Evolutionary conservation across 352 stramenopile species (phyloP), one percentile per base, ranked within the genome.

Genomic region (Phytophthora sp.): DNA sequence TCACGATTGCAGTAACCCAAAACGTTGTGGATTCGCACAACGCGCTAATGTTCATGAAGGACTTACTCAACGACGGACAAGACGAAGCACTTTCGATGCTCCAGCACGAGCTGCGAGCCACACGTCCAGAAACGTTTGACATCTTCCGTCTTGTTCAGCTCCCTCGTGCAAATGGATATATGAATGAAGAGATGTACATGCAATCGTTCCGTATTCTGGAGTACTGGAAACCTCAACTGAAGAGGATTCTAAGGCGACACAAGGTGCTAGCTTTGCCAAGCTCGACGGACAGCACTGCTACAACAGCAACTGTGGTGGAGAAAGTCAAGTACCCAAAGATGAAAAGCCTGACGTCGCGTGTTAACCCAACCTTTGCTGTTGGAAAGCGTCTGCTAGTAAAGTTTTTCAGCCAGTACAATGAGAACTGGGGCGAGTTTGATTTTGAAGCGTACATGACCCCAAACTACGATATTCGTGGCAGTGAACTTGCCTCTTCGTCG

Each of bases 1-100:
- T 84, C 26, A 98, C 94, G 15, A 89, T 99, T 27, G 96, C 96
- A 5, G 87, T 99, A 39, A 99, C 96, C 2, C 94, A 99, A 56
- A 99, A 99, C 64, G 97, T 97, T 58, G 84, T 96, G 38, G 84
- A 96, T 61, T 84, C 85, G n/a, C 79, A 93, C 62, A 96, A 96
- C 60, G 50, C 87, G 6, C 27, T 87, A 7, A 69, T 77, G 59
- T 96, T 96, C 41, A 72, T 85, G 30, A 79, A 92, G 20, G 86
- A 94, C 26, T 42, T 94, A 41, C 58, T 92, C 1, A 62, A 79
- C 26, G 80, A 92, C 51, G 72, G 79, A 23, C 71, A 92, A 44
- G 73, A 89, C 49, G 76, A 92, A 15, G 68, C 74, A 2, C 62
- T 95, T 9, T 58, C 68, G 6, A 65, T 77, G 37, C 68, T 94